Evolutionary conservation across 2,329 filamentous ascomycete genomes (phyloP).

Genomic region (Monosporascus sp.): DNA sequence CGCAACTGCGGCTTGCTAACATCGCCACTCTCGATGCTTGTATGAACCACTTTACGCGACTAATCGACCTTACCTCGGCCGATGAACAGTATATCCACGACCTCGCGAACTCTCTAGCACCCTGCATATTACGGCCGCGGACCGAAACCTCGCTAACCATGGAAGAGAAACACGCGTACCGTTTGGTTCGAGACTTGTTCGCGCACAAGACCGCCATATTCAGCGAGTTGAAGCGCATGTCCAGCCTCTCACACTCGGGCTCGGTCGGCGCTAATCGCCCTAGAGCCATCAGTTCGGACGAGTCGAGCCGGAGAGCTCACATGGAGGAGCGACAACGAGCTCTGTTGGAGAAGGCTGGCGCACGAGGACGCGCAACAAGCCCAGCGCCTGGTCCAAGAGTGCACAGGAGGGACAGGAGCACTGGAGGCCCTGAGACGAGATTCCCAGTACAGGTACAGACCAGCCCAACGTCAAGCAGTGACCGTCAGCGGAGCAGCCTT

Average conservation of each 20-base stretch:
- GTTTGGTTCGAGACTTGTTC: slow-evolving; percentile 86
- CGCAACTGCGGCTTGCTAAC: slow-evolving; percentile 89
- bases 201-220: slow-evolving; percentile 94
- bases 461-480: slow-evolving; percentile 51
- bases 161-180: slow-evolving; percentile 90
- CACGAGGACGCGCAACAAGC: slow-evolving; percentile 67
- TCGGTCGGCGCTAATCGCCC: slow-evolving; percentile 57
- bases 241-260: slow-evolving; percentile 60
- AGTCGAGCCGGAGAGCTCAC: slow-evolving; percentile 87
- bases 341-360: slow-evolving; percentile 60
- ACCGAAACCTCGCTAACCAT: slow-evolving; percentile 85
- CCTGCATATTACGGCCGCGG: slow-evolving; percentile 83
- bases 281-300: slow-evolving; percentile 87
- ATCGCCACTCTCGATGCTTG: slow-evolving; percentile 98
- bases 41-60: slow-evolving; percentile 94
- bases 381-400: slow-evolving; percentile 58
- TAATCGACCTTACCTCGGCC: slow-evolving; percentile 94
- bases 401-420: slow-evolving; percentile 78
- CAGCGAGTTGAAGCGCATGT: slow-evolving; percentile 88
- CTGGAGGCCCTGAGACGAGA: slow-evolving; percentile 65
- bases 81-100: slow-evolving; percentile 78
- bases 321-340: slow-evolving; percentile 91
- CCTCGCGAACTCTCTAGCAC: slow-evolving; percentile 70
- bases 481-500: slow-evolving; percentile 47
- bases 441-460: slow-evolving; percentile 81